Evolutionary conservation across 192 early-diverging fungal species (phyloP), one percentile per base, ranked within the genome.

Genomic region (Kappamyces sp.): DNA sequence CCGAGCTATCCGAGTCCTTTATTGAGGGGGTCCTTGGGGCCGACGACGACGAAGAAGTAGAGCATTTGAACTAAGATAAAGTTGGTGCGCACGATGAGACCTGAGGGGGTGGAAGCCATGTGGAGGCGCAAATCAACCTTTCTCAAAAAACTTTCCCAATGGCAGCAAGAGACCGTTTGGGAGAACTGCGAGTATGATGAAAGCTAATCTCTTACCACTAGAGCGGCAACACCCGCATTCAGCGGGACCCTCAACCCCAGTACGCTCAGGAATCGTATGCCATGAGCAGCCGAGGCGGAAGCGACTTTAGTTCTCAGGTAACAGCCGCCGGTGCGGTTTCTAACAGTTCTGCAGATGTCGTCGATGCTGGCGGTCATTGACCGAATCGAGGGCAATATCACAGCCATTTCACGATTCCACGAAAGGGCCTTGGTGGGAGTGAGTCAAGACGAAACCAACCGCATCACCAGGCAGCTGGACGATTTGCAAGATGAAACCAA

Each of bases 381-480:
- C 46, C 35, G 39, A 5, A 59, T 59, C 48, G 57, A 59, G 5
- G 13, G 33, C 7, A 59, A n/a, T 5, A 47, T 59, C 38, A 40
- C 32, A 1, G 32, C 42, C 33, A 59, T 59, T 31, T 23, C 36
- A 15, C 40, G 57, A 32, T n/a, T 34, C 44, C 57, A 59, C 48
- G 57, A 59, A 36, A 23, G 57, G 38, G 57, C 57, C 10, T 32
- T 59, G 13, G 57, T 59, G 5, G 57, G 57, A 38, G 57, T 59
- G 9, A 32, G 13, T 9, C 57, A 59, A 46, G 57, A 59, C 57
- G 57, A 59, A 47, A 59, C 38, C n/a, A 59, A 59, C 35, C 42
- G 57, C 48, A 59, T 54, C 53, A 66, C 64, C 12, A 47, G 51
- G 3, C 52, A 70, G 43, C 46, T 74, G 40, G 68, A 74, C 47